A percentile compares a stretch with the other conserved stretches of the same genome.
phyloP scores from a whole-genome alignment of 306 rosid genomes.

The Carpinus fangiana region DNA sequence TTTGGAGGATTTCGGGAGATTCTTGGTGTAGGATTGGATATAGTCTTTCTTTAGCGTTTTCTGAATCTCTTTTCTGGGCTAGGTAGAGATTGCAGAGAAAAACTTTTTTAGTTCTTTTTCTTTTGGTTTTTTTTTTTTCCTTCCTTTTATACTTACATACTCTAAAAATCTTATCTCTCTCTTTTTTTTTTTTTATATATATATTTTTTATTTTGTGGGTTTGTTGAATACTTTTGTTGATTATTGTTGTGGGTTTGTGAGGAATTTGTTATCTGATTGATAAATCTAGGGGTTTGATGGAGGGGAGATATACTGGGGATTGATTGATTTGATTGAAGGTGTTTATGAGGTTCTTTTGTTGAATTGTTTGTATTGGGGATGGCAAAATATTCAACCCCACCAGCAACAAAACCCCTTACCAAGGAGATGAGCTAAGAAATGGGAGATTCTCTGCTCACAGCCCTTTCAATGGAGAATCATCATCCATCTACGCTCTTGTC shows the following conservation, averaged over 20 bases:
- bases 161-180: conserved; percentile 8
- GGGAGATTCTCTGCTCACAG: conserved; percentile 69
- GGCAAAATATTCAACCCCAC: conserved; percentile 48
- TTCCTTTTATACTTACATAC: conserved; percentile 22
- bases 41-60: conserved; percentile 55
- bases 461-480: conserved; percentile 86
- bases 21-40: conserved; percentile 45
- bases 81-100: conserved; percentile 41
- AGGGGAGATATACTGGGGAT: conserved; percentile 98
- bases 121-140: conserved; percentile 8
- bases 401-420: conserved; percentile 49
- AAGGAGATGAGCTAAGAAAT: conserved; percentile 57
- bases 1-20: conserved; percentile 55
- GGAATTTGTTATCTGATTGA: conserved; percentile 55
- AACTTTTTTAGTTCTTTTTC: conserved; percentile 3
- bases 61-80: conserved; percentile 36
- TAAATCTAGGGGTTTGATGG: conserved; percentile 94
- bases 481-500: conserved; percentile 83
- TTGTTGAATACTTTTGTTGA: conserved; percentile 28
- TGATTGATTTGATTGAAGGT: conserved; percentile 72
- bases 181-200: conserved; percentile 11
- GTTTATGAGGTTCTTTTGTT: conserved; percentile 62
- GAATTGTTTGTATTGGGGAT: conserved; percentile 48
- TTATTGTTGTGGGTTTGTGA: conserved; percentile 42
- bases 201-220: conserved; percentile 6